Evolutionary conservation across 371 early-diverging fungal species (phyloP).

Genomic region (Saksenaea vasiformis): DNA sequence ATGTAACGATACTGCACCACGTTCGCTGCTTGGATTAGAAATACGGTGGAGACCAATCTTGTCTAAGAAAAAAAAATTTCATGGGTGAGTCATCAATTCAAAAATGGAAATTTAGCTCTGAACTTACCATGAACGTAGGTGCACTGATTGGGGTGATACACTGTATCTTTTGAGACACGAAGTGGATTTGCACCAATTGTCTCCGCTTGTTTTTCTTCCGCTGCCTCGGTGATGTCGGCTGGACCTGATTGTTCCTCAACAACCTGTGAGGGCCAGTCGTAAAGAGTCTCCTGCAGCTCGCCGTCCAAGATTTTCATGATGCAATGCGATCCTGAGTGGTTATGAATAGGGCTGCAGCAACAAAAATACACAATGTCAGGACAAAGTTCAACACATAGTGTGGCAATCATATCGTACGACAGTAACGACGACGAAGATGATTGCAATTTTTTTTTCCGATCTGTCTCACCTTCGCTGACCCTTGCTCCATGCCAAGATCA

Average conservation of each 20-base stretch:
- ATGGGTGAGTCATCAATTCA: neutral
- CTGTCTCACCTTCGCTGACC: conserved; percentile 65
- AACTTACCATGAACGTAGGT: conserved; percentile 85
- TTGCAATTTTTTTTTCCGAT: conserved; percentile 1
- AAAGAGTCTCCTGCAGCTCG: conserved; percentile 78
- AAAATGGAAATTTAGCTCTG: conserved; percentile 11
- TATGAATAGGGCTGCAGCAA: conserved; percentile 84
- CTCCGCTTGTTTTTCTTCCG: conserved; percentile 13
- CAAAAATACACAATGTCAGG: conserved; percentile 6
- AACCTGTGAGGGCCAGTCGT: conserved; percentile 67
- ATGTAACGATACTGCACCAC: conserved; percentile 84
- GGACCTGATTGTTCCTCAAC: conserved; percentile 18
- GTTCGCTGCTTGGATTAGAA: conserved; percentile 64
- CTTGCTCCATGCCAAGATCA: conserved; percentile 89
- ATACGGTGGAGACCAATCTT: conserved; percentile 89
- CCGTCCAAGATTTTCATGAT: conserved; percentile 92
- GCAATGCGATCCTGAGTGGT: conserved; percentile 93
- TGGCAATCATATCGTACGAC: neutral
- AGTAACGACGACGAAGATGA: neutral
- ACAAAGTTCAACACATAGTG: neutral
- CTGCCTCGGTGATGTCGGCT: conserved; percentile 25
- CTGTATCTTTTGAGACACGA: conserved; percentile 33
- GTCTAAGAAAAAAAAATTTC: conserved; percentile 40
- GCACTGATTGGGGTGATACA: conserved; percentile 65
- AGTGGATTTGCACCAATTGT: conserved; percentile 20